Conservation (phyloP, 345 rosid genomes). For the Draba incana region DNA sequence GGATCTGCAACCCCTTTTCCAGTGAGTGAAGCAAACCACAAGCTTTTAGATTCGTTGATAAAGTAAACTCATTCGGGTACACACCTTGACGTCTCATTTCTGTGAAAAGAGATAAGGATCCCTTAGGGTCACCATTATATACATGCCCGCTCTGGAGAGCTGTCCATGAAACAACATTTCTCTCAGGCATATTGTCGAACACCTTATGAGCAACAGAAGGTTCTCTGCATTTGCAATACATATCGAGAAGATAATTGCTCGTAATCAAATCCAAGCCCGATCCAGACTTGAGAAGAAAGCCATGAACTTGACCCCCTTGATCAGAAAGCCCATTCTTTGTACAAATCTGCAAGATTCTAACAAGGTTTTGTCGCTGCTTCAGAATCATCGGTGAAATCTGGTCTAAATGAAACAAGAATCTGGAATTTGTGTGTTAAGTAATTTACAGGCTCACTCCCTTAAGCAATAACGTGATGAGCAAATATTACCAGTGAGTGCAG, state of each 20-base stretch:
- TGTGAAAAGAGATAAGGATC: slow-evolving; percentile 50
- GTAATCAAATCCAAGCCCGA: slow-evolving; percentile 48
- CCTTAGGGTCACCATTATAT: slow-evolving; percentile 47
- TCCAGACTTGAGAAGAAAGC: slow-evolving; percentile 50
- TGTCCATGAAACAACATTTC: slow-evolving; percentile 86
- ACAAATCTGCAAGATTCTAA: slow-evolving; percentile 52
- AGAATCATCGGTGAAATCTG: slow-evolving; percentile 25
- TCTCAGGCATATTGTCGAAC: slow-evolving; percentile 68
- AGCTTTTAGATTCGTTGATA: slow-evolving; percentile 74
- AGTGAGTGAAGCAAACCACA: slow-evolving; percentile 54
- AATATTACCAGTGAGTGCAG: neutral
- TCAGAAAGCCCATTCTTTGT: slow-evolving; percentile 51
- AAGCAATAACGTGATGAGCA: neutral
- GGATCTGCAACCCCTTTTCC: slow-evolving; percentile 66
- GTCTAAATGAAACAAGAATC: slow-evolving; percentile 5
- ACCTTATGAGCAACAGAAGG: slow-evolving; percentile 50
- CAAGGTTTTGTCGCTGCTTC: slow-evolving; percentile 56
- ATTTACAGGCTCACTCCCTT: neutral
- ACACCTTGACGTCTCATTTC: slow-evolving; percentile 52
- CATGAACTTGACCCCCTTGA: slow-evolving; percentile 68
- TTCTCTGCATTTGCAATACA: slow-evolving; percentile 67
- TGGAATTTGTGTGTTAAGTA: neutral
- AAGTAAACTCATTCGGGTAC: slow-evolving; percentile 77
- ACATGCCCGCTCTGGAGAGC: slow-evolving; percentile 79
- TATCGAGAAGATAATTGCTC: slow-evolving; percentile 57